Evolutionary conservation across 306 rosid genomes (phyloP), one percentile per base, ranked within the genome.

Genomic region (Rosa lucieae): DNA sequence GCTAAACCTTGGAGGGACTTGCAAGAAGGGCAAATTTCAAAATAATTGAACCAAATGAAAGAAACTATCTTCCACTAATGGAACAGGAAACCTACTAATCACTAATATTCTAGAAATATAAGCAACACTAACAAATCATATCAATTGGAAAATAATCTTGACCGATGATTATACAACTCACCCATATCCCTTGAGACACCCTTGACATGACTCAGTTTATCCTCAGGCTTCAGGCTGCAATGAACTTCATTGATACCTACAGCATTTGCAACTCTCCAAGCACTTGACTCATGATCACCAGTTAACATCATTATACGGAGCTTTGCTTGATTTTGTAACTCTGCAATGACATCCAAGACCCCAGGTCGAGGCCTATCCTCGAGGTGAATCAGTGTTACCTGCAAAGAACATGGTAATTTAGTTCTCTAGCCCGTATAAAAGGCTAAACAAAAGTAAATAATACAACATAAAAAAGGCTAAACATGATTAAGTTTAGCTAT

Each of bases 331-430:
- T 88, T 85, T 80, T 48, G 89, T 84, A 95, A 82, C 78, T 95
- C 99, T 35, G 56, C 81, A 79, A 93, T 88, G 81, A 93, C 96
- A 82, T 90, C 89, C 67, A 51, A 76, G 70, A 93, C 93, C 69
- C 97, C 99, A 44, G 96, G 88, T 35, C 97, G 96, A 61, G 99
- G 99, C 55, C 85, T 91, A 85, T 95, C 99, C 88, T 95, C 99
- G 39, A 93, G 88, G 89, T 93, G 98, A 89, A 95, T 95, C 86
- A 95, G 83, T 14, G 99, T 88, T 70, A 95, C 92, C 99, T 91
- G 90, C 85, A 83, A 15, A n/a, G 40, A 58, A 75, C 42, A 12
- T 51, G 58, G 59, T 51, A 76, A 76, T 35, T 80, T 35, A 79
- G 74, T 76, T 10, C 8, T 10, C 75, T 20, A 21, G 51, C 53